Percentiles rank a stretch among this genome's conserved stretches.
These are phyloP conservation scores for Naganishia vishniacii DNA, from an alignment of 768 basidiomycete species.

Conservation along the genomic window DNA sequence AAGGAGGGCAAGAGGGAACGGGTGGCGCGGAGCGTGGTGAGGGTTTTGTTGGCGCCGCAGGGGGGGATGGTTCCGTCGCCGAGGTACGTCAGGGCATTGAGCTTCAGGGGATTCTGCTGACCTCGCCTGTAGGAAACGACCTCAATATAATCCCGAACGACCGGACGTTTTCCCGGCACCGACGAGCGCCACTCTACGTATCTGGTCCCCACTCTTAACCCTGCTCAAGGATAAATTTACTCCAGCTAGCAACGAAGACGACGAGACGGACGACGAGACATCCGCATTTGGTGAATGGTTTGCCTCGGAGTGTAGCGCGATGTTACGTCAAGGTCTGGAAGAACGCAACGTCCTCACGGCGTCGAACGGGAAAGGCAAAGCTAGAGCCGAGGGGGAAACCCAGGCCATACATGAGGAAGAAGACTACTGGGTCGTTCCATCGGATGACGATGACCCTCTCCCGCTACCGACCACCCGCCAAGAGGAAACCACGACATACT, in stretches of 20 bases:
- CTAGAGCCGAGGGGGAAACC: background rate
- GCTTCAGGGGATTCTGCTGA: background rate
- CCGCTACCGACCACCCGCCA: background rate
- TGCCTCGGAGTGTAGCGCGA: background rate
- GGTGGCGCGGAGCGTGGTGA: constrained; percentile 66
- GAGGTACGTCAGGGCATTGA: constrained; percentile 55
- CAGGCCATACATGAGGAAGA: background rate
- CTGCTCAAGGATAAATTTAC: constrained; percentile 8
- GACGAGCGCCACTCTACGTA: background rate
- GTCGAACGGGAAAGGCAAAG: background rate
- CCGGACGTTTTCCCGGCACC: background rate
- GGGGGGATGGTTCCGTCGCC: constrained; percentile 76
- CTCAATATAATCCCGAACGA: background rate
- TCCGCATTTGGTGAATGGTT: background rate
- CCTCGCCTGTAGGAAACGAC: constrained; percentile 25
- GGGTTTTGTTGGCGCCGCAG: constrained; percentile 61
- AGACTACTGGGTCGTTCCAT: background rate
- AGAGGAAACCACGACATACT: background rate
- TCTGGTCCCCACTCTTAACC: constrained; percentile 22
- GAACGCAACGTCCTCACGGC: background rate
- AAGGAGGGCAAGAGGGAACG: constrained; percentile 55
- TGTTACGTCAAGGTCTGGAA: background rate
- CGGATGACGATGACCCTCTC: background rate
- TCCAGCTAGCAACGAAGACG: background rate
- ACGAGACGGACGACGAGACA: background rate